Evolutionary conservation across 179 eudicot species (phyloP), one percentile per base, ranked within the genome.

Genomic region (Silene vulgaris): DNA sequence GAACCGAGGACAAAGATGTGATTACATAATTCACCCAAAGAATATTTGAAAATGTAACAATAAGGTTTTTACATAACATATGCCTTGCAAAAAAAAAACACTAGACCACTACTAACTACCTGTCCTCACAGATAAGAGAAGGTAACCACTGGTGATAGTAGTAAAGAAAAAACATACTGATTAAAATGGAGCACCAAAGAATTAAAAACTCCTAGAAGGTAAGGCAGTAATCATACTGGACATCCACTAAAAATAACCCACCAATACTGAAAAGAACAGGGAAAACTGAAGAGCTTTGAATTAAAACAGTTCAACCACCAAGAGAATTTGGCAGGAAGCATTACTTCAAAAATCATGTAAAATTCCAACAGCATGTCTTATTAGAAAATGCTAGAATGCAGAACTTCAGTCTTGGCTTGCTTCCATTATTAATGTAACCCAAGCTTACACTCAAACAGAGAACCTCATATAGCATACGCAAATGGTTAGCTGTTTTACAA

Each of bases 301-400:
- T 4, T 59, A 20, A 45, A 19, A 17, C 71, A 23, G 12, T 69
- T 69, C 59, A 12, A 43, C 30, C 73, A 21, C 14, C 57, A 23
- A 40, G 48, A 68, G 28, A 68, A 9, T 14, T 68, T 9, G 26
- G 72, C 52, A 68, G 26, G 52, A 68, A n/a, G 52, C 50, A 66
- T 66, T 66, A 35, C 19, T 45, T 45, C 11, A 29, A 65, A 28
- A 28, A 65, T 13, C 43, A 12, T 28, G 69, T 29, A 28, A 37
- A 8, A 4, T 68, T 68, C 16, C 45, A 37, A 20, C 26, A 14
- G n/a, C 20, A 17, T 0, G 40, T 40, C 19, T 40, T 12, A 40
- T 19, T 65, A 68, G 3, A 8, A 40, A 45, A 14, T 40, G 56
- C 54, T 29, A 68, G 45, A 68, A 68, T n/a, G 52, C 48, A 17